A percentile compares a stretch with the other conserved stretches of the same genome.
These are phyloP conservation scores for Pythium sukuiense DNA, from an alignment of 352 stramenopile genomes.

Conservation along the genomic window DNA sequence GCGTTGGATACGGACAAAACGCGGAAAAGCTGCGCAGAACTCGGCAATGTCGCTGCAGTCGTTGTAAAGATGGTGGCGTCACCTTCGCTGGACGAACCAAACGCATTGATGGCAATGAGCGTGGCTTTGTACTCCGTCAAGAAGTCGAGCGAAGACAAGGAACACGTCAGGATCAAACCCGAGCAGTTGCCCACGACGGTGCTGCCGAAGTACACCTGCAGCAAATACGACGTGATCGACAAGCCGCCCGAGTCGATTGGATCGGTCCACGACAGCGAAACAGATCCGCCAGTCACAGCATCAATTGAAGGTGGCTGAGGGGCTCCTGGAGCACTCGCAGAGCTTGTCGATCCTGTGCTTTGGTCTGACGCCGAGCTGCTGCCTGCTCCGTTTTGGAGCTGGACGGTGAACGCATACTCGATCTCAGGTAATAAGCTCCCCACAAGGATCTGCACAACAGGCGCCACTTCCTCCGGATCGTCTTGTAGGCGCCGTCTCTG, in stretches of 20 bases:
- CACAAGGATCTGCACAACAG: conserved; percentile 16
- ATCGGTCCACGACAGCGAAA: conserved; percentile 41
- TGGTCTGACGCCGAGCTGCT: conserved; percentile 25
- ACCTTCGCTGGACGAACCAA: conserved; percentile 38
- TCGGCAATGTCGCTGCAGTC: conserved; percentile 26
- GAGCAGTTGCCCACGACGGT: conserved; percentile 36
- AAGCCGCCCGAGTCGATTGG: conserved; percentile 53
- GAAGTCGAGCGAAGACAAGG: conserved; percentile 37
- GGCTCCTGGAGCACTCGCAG: conserved; percentile 28
- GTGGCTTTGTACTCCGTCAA: conserved; percentile 45
- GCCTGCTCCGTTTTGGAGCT: conserved; percentile 35
- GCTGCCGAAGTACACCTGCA: conserved; percentile 28
- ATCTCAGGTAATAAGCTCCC: conserved; percentile 44
- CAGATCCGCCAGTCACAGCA: conserved; percentile 39
- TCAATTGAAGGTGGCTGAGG: conserved; percentile 29
- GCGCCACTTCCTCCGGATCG: background rate
- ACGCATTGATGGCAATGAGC: conserved; percentile 36
- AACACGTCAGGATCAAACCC: conserved; percentile 45
- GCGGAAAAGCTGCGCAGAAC: conserved; percentile 32
- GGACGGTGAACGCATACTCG: conserved; percentile 46
- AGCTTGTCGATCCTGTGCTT: conserved; percentile 18
- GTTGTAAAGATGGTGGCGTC: conserved; percentile 28
- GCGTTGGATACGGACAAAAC: conserved; percentile 16
- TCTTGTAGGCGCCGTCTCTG: conserved; percentile 4
- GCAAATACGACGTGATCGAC: conserved; percentile 40